Evolutionary conservation across 495 filamentous ascomycete genomes (phyloP).

Genomic region (Trichoderma gamsii): DNA sequence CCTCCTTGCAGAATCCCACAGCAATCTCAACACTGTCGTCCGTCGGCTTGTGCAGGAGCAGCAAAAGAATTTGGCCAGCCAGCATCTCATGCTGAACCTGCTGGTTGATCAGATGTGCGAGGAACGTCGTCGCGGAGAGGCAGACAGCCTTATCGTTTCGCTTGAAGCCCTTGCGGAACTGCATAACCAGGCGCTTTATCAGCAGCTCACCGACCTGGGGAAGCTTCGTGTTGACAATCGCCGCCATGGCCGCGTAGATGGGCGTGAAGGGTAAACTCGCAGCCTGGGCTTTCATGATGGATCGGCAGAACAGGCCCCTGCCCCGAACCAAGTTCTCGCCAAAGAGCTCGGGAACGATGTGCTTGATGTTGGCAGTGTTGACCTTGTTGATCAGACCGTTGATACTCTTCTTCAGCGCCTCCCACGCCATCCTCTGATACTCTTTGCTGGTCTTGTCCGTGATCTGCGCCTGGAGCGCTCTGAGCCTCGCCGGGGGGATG

Average conservation of each 20-base stretch:
- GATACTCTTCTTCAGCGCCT: conserved; percentile 96
- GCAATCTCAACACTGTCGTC: conserved; percentile 98
- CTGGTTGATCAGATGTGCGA: conserved; percentile 90
- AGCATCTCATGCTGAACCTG: conserved; percentile 93
- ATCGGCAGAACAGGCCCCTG: conserved; percentile 85
- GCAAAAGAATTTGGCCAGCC: conserved; percentile 80
- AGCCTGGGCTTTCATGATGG: conserved; percentile 95
- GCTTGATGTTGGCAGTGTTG: conserved; percentile 95
- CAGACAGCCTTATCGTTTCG: conserved; percentile 96
- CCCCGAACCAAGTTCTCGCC: conserved; percentile 89
- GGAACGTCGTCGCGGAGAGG: conserved; percentile 82
- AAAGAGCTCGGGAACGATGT: conserved; percentile 92
- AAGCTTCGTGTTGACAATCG: conserved; percentile 96
- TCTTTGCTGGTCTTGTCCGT: conserved; percentile 94
- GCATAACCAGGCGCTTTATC: conserved; percentile 75
- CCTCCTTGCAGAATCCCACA: conserved; percentile 81
- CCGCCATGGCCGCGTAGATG: conserved; percentile 89
- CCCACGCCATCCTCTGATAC: conserved; percentile 99
- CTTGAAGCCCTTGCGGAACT: conserved; percentile 94
- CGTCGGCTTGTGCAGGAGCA: conserved; percentile 87
- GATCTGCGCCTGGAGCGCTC: conserved; percentile 91
- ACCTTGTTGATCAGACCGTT: conserved; percentile 98
- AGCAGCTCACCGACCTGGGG: conserved; percentile 90
- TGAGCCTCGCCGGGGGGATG: conserved; percentile 84
- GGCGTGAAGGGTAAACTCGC: conserved; percentile 94